These are phyloP conservation scores for Kalmusia sp. DNA, from an alignment of 2,329 filamentous ascomycete species.

Conservation along the genomic window DNA sequence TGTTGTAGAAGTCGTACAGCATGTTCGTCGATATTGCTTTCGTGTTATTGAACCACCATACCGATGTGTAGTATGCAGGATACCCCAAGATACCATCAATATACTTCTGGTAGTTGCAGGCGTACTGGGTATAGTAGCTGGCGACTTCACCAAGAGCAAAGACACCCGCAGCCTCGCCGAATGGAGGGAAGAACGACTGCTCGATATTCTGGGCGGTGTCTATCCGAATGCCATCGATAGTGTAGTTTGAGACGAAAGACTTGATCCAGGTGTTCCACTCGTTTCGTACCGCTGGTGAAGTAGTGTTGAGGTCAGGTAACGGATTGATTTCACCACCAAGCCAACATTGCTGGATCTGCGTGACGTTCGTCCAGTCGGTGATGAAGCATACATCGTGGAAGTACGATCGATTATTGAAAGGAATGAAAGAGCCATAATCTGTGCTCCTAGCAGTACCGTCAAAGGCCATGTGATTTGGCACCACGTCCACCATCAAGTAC, in stretches of 20 bases:
- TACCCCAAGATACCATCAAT: slow-evolving; percentile 49
- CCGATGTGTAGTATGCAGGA: slow-evolving; percentile 46
- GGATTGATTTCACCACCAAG: slow-evolving; percentile 52
- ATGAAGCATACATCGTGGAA: slow-evolving; percentile 67
- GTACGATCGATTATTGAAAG: slow-evolving; percentile 63
- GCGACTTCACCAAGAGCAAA: slow-evolving; percentile 48
- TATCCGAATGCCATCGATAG: slow-evolving; percentile 48
- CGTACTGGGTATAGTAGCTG: slow-evolving; percentile 36
- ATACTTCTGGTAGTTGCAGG: slow-evolving; percentile 38
- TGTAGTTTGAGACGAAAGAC: slow-evolving; percentile 42
- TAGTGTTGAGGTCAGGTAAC: slow-evolving; percentile 56
- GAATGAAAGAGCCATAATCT: slow-evolving; percentile 60
- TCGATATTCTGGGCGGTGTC: slow-evolving; percentile 48
- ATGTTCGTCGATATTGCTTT: slow-evolving; percentile 45
- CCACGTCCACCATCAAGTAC: slow-evolving; percentile 68
- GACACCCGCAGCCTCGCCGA: slow-evolving; percentile 41
- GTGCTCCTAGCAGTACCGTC: slow-evolving; percentile 54
- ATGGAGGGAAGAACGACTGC: slow-evolving; percentile 44
- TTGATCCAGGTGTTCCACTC: slow-evolving; percentile 21
- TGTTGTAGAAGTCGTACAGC: slow-evolving; percentile 24
- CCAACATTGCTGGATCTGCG: slow-evolving; percentile 56
- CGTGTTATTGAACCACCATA: slow-evolving; percentile 41
- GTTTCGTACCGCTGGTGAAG: slow-evolving; percentile 31
- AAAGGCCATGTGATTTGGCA: slow-evolving; percentile 64
- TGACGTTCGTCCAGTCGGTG: slow-evolving; percentile 62